Base-by-base conservation (phyloP, 371 early-diverging fungal genomes). In the Mortierella sp. region DNA sequence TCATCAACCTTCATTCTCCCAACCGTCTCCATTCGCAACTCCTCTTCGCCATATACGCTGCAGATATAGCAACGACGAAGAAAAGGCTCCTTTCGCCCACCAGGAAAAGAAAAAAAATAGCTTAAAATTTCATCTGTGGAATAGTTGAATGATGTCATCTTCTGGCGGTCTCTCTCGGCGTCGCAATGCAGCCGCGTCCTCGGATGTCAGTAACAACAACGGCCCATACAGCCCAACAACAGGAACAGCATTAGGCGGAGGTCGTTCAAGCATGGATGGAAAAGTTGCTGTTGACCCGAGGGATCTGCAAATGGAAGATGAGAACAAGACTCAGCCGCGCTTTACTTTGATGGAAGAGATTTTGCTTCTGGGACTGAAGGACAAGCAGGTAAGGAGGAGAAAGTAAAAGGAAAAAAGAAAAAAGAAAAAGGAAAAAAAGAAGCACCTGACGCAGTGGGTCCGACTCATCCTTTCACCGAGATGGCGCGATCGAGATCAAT, bases 261-360 rank as follows among this genome's bases (percentile, higher is more conserved):
- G 68, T 21, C 56, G 44, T 29, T 48, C 60, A 26, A 66, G 64
- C 60, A 68, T 70, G 57, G 75, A 75, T 47, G 45, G 23, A 46
- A 79, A 68, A 44, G 63, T 79, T 21, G 80, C 66, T 14, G 65
- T 73, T 15, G 80, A 79, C 64, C 80, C 80, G 62, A 61, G 80
- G 50, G 80, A 79, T 59, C 21, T 66, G 60, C 80, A 79, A 60
- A 79, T 79, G 80, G 81, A 87, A 58, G 88, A 89, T 66, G 87
- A 92, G 68, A 84, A 85, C 55, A 91, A 89, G 73, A 83, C 85
- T 29, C 86, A 85, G 50, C 94, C 94, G 7, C 82, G 86, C 80
- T 82, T 98, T 52, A 97, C 97, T 4, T 81, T 98, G 21, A 90
- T 98, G 92, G 98, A 98, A 75, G 97, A 98, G 72, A 91, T 98